Percentiles rank a stretch among this genome's conserved stretches.
Evolutionary conservation across 495 filamentous ascomycete genomes (phyloP).

Genomic region (Friedmanniomyces simplex): DNA sequence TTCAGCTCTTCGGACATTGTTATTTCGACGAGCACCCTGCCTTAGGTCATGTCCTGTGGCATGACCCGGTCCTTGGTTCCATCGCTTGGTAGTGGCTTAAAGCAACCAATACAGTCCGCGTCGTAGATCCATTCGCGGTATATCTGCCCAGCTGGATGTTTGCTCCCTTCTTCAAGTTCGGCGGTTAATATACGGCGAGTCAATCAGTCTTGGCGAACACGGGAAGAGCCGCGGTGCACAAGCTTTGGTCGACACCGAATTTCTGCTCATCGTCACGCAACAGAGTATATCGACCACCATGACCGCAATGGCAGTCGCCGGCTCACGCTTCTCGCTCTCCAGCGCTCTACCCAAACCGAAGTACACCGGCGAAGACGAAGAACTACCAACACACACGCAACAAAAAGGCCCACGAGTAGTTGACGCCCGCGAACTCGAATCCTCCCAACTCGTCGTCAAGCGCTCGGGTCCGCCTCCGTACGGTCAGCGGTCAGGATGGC

Average conservation of each 20-base stretch:
- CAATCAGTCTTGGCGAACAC: too few relatives aligned
- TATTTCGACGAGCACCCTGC: neutral
- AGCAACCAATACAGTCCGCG: too few relatives aligned
- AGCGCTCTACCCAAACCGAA: constrained; percentile 81
- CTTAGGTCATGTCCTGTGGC: too few relatives aligned
- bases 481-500: constrained; percentile 74
- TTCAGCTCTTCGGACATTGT: constrained; percentile 62
- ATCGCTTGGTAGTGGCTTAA: too few relatives aligned
- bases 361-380: constrained; percentile 76
- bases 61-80: too few relatives aligned
- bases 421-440: constrained; percentile 63
- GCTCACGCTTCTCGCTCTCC: constrained; percentile 52
- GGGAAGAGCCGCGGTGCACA: too few relatives aligned
- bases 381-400: constrained; percentile 60
- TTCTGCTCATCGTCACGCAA: too few relatives aligned
- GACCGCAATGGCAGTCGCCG: constrained; percentile 7
- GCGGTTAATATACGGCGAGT: neutral
- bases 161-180: too few relatives aligned
- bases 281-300: too few relatives aligned
- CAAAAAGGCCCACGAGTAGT: constrained; percentile 70
- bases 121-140: too few relatives aligned
- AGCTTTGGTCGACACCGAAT: too few relatives aligned
- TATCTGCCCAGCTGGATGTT: too few relatives aligned
- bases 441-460: constrained; percentile 82
- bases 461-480: constrained; percentile 80